A percentile compares a stretch with the other conserved stretches of the same genome.
These are phyloP conservation scores for Chalciporus chontae DNA, from an alignment of 768 basidiomycete species.

Conservation along the genomic window DNA sequence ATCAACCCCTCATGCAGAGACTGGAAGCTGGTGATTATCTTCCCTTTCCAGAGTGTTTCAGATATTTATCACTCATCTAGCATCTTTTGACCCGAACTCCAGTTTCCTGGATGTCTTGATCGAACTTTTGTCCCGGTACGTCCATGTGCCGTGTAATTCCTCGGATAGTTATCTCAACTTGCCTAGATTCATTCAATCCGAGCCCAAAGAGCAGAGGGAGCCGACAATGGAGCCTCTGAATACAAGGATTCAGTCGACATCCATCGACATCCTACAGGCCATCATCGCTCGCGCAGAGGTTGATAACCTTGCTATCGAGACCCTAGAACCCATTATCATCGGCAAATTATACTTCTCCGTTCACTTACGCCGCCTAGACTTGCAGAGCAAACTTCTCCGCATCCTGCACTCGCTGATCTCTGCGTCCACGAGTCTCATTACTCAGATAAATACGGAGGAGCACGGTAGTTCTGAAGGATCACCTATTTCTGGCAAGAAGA, in stretches of 20 bases:
- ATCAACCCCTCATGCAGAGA: constrained; percentile 58
- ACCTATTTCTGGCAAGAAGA: constrained; percentile 25
- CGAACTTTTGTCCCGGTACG: constrained; percentile 70
- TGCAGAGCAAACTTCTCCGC: constrained; percentile 92
- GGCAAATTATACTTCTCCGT: constrained; percentile 73
- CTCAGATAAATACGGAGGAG: constrained; percentile 31
- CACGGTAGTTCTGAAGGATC: constrained; percentile 33
- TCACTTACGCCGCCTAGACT: constrained; percentile 66
- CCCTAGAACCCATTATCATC: constrained; percentile 67
- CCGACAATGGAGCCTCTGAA: constrained; percentile 61
- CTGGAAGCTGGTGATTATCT: constrained; percentile 51
- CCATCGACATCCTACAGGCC: constrained; percentile 79
- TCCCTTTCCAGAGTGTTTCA: neutral
- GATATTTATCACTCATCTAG: constrained; percentile 9
- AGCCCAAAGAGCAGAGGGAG: constrained; percentile 51
- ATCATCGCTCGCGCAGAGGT: constrained; percentile 81
- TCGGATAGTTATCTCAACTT: constrained; percentile 3
- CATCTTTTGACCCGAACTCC: constrained; percentile 47
- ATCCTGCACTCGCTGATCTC: constrained; percentile 85
- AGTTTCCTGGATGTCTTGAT: constrained; percentile 78
- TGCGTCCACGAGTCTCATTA: constrained; percentile 43
- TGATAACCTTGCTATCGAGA: constrained; percentile 53
- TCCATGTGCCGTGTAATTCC: constrained; percentile 36
- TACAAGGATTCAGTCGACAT: constrained; percentile 62
- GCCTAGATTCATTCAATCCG: constrained; percentile 71